These are phyloP conservation scores for Rhynchosporium agropyri DNA, from an alignment of 2,329 filamentous ascomycete species.

Conservation along the genomic window DNA sequence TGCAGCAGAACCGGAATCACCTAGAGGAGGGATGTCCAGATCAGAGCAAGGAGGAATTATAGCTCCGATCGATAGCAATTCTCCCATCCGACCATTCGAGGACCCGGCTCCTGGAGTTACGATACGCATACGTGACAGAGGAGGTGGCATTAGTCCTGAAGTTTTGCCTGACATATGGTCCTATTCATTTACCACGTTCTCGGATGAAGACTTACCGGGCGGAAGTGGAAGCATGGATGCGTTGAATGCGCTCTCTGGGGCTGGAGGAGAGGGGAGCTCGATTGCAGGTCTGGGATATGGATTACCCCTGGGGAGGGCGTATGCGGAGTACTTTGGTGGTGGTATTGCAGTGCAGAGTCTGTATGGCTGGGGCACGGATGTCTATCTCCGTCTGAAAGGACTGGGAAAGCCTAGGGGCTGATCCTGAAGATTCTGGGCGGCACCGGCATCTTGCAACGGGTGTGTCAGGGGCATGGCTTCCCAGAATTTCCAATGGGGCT, in stretches of 20 bases:
- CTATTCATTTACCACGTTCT: constrained; percentile 96
- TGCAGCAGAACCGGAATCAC: constrained; percentile 58
- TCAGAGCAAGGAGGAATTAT: not conserved
- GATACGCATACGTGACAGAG: constrained; percentile 93
- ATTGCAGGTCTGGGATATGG: constrained; percentile 95
- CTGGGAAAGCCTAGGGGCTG: constrained; percentile 35
- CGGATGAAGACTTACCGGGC: constrained; percentile 53
- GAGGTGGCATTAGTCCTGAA: constrained; percentile 86
- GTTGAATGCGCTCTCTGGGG: constrained; percentile 71
- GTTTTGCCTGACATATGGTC: constrained; percentile 90
- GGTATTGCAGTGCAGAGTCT: constrained; percentile 94
- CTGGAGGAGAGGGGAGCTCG: constrained; percentile 71
- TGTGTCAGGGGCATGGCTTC: too few relatives aligned
- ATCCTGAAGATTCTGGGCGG: not conserved
- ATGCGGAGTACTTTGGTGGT: constrained; percentile 97
- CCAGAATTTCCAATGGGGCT: too few relatives aligned
- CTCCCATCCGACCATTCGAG: constrained; percentile 58
- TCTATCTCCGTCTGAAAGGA: constrained; percentile 60
- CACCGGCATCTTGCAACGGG: too few relatives aligned
- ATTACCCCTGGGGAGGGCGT: constrained; percentile 84
- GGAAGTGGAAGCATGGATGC: constrained; percentile 62
- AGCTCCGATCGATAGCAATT: constrained; percentile 18
- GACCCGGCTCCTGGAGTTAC: constrained; percentile 82
- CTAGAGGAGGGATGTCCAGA: not conserved
- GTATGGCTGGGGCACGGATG: constrained; percentile 82